Evolutionary conservation across 2,329 filamentous ascomycete genomes (phyloP), one percentile per base, ranked within the genome.

Genomic region (Cladosporium phlei): DNA sequence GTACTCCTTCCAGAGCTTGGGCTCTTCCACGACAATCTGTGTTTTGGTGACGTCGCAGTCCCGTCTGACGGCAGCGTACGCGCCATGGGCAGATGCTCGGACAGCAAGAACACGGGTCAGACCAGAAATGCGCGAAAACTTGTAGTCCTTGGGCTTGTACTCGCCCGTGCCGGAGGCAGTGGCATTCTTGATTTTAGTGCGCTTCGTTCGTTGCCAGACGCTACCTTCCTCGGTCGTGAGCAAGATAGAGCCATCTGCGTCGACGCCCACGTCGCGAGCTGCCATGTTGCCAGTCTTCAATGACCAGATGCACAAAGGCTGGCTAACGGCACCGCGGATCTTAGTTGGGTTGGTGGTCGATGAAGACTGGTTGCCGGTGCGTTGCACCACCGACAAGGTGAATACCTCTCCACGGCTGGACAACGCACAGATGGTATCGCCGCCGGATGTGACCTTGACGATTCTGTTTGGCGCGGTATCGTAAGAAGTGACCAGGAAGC

Each of bases 321-420:
- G 69, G 0, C 87, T 89, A 3, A 96, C 72, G 2, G 89, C 86
- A 52, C 85, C 85, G 54, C 85, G 86, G 50, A 95, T 94, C 63
- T 95, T 95, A 40, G 84, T 80, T 0, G 91, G 90, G 60, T 96
- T 96, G 0, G 91, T 96, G 0, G 91, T 96, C 0, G 90, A 96
- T 2, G 81, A 77, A 1, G 69, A 64, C 28, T 80, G 63, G 39
- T 76, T 76, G 47, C 91, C 86, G 5, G 73, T 69, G 48, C 81
- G 83, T 51, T 80, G 76, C 52, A 81, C 88, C 20, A 95, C 78
- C 39, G 82, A 78, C 54, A 96, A 79, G 0, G 89, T 94, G 60
- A 89, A 98, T 4, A 96, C 77, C 57, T 97, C 90, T 1, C 93
- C 93, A 46, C 82, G 82, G 21, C 77, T 83, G 0, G 88, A 93